A percentile compares a stretch with the other conserved stretches of the same genome.
Evolutionary conservation across 73 alveolate species (phyloP).

Genomic region (Loxodes magnus): DNA sequence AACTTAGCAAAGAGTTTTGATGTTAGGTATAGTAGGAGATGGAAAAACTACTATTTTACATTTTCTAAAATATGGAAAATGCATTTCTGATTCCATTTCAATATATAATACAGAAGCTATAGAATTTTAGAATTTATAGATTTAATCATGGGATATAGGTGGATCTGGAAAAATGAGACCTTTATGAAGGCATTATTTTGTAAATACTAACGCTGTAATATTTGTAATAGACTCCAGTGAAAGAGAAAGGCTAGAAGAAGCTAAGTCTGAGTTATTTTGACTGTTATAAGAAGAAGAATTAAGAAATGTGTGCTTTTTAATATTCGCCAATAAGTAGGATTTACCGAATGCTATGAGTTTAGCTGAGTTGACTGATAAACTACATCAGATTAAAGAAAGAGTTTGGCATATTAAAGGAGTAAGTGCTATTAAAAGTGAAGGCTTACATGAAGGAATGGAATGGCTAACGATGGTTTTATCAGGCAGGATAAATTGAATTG

Average conservation of each 20-base stretch:
- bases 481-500: too few species aligned
- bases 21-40: constrained; percentile 89
- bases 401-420: constrained; percentile 23
- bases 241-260: constrained; percentile 30
- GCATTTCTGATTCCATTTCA: too few species aligned
- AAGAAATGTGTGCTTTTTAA: constrained; percentile 50
- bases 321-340: constrained; percentile 76
- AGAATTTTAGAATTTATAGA: constrained; percentile 30
- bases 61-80: too few species aligned
- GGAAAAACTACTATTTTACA: constrained; percentile 88
- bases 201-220: constrained; percentile 57
- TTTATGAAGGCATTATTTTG: constrained; percentile 77
- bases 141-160: constrained; percentile 90
- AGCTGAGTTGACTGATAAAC: constrained; percentile 17
- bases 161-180: constrained; percentile 65
- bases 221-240: constrained; percentile 71
- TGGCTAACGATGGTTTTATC: too few species aligned
- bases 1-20: constrained; percentile 11
- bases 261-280: constrained; percentile 44
- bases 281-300: constrained; percentile 30
- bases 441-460: constrained; percentile 56
- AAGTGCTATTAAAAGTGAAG: constrained; percentile 55
- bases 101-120: constrained; percentile 83
- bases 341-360: constrained; percentile 16
- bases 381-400: constrained; percentile 18